These are phyloP conservation scores for Jatropha curcas DNA, from an alignment of 345 rosid species.

Conservation along the genomic window DNA sequence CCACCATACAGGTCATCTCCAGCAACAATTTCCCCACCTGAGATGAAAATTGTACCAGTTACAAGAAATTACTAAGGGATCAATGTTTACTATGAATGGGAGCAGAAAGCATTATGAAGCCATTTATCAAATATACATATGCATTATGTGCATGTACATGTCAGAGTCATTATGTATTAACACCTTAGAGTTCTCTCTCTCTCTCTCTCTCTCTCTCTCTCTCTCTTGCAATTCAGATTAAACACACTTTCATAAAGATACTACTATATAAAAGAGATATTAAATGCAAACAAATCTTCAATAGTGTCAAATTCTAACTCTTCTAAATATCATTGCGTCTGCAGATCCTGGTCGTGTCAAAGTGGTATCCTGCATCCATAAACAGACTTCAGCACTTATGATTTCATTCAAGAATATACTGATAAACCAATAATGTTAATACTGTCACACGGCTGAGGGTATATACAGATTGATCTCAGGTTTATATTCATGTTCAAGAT, in stretches of 20 bases:
- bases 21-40: constrained; percentile 89
- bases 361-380: neutral
- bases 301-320: neutral
- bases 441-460: neutral
- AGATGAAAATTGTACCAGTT: neutral
- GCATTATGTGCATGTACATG: too few species aligned
- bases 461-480: too few species aligned
- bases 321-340: neutral
- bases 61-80: neutral
- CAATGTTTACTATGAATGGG: neutral
- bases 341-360: neutral
- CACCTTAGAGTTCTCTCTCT: too few species aligned
- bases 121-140: too few species aligned
- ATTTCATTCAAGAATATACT: neutral
- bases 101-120: neutral
- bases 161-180: neutral
- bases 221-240: too few species aligned
- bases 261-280: neutral
- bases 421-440: neutral
- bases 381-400: neutral
- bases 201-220: too few species aligned
- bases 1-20: constrained; percentile 97
- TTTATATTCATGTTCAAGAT: neutral
- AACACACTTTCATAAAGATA: neutral
- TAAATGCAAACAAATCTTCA: neutral